Percentiles rank a stretch among this genome's conserved stretches.
Evolutionary conservation across 2,329 filamentous ascomycete species (phyloP).

Genomic region (Aspergillus floridensis): DNA sequence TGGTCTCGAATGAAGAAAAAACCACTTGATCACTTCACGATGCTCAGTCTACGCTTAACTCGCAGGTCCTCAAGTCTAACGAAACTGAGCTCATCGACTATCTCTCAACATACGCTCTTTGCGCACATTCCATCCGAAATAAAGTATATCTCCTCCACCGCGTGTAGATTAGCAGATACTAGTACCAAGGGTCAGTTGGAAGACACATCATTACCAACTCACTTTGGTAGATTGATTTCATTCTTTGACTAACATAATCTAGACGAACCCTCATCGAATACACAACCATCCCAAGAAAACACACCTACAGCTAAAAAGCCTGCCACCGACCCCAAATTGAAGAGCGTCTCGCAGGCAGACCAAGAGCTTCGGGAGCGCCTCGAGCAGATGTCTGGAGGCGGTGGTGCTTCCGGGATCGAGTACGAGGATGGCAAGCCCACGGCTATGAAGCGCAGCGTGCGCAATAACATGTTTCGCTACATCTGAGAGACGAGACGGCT

Average conservation of each 20-base stretch:
- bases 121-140: background rate
- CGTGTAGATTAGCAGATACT: background rate
- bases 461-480: conserved; percentile 73
- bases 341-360: conserved; percentile 63
- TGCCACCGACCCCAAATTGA: conserved; percentile 36
- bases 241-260: background rate
- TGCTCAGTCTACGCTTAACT: background rate
- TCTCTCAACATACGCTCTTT: background rate
- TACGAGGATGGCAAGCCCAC: conserved; percentile 72
- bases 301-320: conserved; percentile 2
- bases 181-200: background rate
- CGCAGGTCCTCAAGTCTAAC: background rate
- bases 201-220: background rate
- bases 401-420: conserved; percentile 69
- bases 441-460: conserved; percentile 70
- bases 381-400: conserved; percentile 66
- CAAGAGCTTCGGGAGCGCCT: conserved; percentile 65
- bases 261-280: background rate
- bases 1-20: no score
- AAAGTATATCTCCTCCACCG: background rate
- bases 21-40: background rate
- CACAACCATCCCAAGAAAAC: background rate
- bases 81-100: background rate
- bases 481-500: conserved; percentile 42
- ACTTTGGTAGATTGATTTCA: background rate